Evolutionary conservation across 1,139 yeast species (phyloP).

Genomic region (Taphrina sp.): DNA sequence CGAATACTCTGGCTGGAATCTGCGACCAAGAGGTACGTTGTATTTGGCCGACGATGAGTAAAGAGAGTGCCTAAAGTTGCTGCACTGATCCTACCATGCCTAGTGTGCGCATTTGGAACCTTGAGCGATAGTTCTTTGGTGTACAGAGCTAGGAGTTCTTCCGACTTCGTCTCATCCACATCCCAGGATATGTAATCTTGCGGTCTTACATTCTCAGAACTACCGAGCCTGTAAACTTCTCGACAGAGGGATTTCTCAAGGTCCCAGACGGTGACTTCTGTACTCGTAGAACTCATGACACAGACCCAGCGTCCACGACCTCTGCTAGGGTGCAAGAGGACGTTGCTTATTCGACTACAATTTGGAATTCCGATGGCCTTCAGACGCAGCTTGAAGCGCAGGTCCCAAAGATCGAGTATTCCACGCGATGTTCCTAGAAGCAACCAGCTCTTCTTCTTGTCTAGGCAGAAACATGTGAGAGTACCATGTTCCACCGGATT

Average conservation of each 20-base stretch:
- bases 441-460: constrained; percentile 58
- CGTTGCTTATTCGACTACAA: constrained; percentile 48
- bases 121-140: constrained; percentile 10
- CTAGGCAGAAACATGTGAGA: constrained; percentile 61
- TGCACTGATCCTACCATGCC: neutral
- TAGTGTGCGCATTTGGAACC: constrained; percentile 34
- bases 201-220: neutral
- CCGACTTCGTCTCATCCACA: constrained; percentile 12
- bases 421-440: constrained; percentile 76
- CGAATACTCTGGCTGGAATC: constrained; percentile 49
- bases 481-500: constrained; percentile 67
- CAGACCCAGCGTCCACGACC: constrained; percentile 50
- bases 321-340: constrained; percentile 50
- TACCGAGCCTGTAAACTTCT: constrained; percentile 27
- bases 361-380: constrained; percentile 48
- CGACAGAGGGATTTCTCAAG: constrained; percentile 47
- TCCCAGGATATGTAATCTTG: constrained; percentile 6
- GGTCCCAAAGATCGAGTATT: constrained; percentile 73
- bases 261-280: constrained; percentile 75
- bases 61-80: neutral
- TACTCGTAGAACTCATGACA: constrained; percentile 56
- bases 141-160: constrained; percentile 4
- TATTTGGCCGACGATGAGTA: neutral
- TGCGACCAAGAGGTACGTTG: constrained; percentile 43
- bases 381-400: constrained; percentile 61